Base-by-base conservation (phyloP, 2,329 filamentous ascomycete species). In the Aspergillus piperis region DNA sequence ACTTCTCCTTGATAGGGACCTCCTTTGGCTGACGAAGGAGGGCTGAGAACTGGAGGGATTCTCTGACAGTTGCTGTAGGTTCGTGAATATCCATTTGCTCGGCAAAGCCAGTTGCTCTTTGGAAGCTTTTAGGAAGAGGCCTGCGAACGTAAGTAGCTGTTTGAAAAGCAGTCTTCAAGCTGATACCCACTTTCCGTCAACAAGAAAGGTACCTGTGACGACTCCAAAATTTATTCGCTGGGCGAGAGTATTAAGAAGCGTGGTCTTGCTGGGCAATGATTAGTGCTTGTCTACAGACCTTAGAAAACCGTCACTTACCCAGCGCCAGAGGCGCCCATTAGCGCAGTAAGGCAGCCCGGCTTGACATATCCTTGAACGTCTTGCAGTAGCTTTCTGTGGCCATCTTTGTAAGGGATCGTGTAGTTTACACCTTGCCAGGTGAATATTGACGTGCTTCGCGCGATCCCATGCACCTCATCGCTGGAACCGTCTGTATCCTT, bases 391-490 rank as follows among this genome's bases (percentile, higher is more conserved):
- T 77, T 74, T 48, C 75, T 72, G 64, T 80, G 70, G 13, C 79
- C 78, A 41, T 75, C 72, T 48, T 80, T 76, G 52, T 77, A 78
- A 10, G 64, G 78, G 63, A 83, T 88, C 54, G 71, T 84, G 72
- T 96, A 96, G 70, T 88, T 91, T 62, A 97, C 86, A 64, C 90
- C 82, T 72, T 94, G 90, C 90, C 92, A 96, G 0, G 92, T 96
- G 61, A 96, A 82, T n/a, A 92, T 81, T 38, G 87, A 86, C 53
- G 89, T 86, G 62, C 88, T 88, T 68, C 84, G 85, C 1, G 84
- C 84, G 13, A 89, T 82, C 2, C 80, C 80, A 36, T 81, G 74
- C 47, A 81, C 75, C 55, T 76, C 70, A 49, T 69, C 66, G 10
- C 66, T 64, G 41, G 65, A 57, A 27, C 70, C 57, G 10, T 65